phyloP scores from a whole-genome alignment of 768 basidiomycete species.

The Crepidotus variabilis region DNA sequence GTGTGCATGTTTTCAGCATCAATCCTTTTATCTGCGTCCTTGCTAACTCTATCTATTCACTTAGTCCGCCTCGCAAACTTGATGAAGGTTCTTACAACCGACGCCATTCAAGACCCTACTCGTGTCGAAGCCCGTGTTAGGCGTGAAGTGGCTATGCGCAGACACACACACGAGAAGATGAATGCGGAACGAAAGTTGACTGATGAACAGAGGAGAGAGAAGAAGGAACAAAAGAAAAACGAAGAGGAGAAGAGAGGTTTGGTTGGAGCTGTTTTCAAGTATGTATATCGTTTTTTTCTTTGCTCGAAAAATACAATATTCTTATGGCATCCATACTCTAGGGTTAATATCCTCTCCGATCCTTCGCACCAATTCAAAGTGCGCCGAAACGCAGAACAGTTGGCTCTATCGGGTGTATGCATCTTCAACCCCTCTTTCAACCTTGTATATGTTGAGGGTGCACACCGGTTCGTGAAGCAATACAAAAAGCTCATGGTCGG shows the following conservation, averaged over 20 bases:
- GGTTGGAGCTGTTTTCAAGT: constrained; percentile 90
- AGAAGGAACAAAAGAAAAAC: constrained; percentile 78
- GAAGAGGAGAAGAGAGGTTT: constrained; percentile 87
- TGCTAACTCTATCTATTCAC: neutral
- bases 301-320: neutral
- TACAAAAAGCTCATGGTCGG: constrained; percentile 85
- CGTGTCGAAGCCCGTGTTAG: constrained; percentile 94
- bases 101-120: constrained; percentile 96
- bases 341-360: constrained; percentile 86
- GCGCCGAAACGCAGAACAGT: constrained; percentile 92
- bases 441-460: constrained; percentile 93
- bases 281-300: constrained; percentile 26
- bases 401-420: constrained; percentile 82
- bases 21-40: constrained; percentile 6
- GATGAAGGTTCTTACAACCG: constrained; percentile 96
- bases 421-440: constrained; percentile 89
- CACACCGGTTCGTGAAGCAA: constrained; percentile 75
- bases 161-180: constrained; percentile 88
- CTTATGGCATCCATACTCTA: constrained; percentile 19
- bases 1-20: constrained; percentile 32
- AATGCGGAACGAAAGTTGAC: constrained; percentile 91
- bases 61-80: constrained; percentile 90
- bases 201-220: constrained; percentile 85
- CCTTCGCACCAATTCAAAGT: constrained; percentile 95
- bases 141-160: constrained; percentile 87